These are phyloP conservation scores for Cryptococcus wingfieldii DNA, from an alignment of 1,284 basidiomycete genomes.

Conservation along the genomic window DNA sequence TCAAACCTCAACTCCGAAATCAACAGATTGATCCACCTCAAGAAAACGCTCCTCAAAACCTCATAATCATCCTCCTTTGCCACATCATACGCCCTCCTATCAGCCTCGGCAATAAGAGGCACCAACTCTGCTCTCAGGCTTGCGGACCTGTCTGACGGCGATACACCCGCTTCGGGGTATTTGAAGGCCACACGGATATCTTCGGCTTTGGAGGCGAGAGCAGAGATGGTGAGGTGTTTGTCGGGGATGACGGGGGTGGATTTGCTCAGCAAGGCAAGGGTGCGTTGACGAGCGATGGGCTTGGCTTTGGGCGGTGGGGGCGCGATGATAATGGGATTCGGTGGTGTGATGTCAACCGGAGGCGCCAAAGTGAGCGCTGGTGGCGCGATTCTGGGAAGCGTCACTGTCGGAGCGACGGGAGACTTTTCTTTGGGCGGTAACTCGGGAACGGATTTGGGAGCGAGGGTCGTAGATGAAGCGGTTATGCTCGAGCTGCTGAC, in stretches of 20 bases:
- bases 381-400: constrained; percentile 21
- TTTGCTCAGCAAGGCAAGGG: constrained; percentile 8
- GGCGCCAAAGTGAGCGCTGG: neutral
- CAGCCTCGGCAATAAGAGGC: constrained; percentile 39
- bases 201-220: constrained; percentile 32
- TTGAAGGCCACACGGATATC: constrained; percentile 30
- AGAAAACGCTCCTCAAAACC: constrained; percentile 36
- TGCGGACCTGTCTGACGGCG: constrained; percentile 37
- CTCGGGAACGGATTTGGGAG: neutral
- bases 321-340: neutral
- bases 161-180: constrained; percentile 26
- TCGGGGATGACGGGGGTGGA: constrained; percentile 27
- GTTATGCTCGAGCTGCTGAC: neutral
- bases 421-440: constrained; percentile 5
- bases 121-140: constrained; percentile 44
- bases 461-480: constrained; percentile 4
- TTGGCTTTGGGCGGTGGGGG: neutral
- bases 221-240: constrained; percentile 15
- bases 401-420: constrained; percentile 17
- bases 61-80: constrained; percentile 29
- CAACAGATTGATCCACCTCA: constrained; percentile 46
- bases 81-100: constrained; percentile 36
- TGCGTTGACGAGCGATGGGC: constrained; percentile 10
- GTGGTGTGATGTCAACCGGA: neutral
- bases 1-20: constrained; percentile 46